Evolutionary conservation across 768 basidiomycete species (phyloP).

Genomic region (Termitomyces sp.): DNA sequence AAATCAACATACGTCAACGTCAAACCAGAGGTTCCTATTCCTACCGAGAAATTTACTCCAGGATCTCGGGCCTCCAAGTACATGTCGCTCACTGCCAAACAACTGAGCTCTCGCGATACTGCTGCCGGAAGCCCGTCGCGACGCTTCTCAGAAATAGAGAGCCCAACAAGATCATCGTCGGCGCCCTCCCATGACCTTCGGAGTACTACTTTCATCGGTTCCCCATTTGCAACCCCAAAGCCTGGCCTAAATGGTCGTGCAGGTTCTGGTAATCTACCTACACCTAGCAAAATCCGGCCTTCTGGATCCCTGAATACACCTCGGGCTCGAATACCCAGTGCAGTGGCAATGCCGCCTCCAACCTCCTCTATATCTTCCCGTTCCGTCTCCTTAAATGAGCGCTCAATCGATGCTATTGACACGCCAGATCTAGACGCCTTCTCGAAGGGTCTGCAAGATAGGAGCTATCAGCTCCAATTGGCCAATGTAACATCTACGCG

Average conservation of each 20-base stretch:
- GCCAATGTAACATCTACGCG: constrained; percentile 23
- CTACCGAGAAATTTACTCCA: constrained; percentile 54
- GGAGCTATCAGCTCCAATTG: constrained; percentile 36
- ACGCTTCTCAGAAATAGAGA: constrained; percentile 14
- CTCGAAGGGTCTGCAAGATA: constrained; percentile 24
- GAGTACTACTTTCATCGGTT: constrained; percentile 38
- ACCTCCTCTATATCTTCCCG: constrained; percentile 49
- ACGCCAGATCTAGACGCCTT: constrained; percentile 28
- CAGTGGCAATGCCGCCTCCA: constrained; percentile 79
- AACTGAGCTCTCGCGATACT: constrained; percentile 49
- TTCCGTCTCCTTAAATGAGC: constrained; percentile 32
- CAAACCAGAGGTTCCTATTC: constrained; percentile 24
- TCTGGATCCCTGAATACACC: constrained; percentile 43
- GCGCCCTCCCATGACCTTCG: constrained; percentile 30
- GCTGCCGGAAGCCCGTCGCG: constrained; percentile 26
- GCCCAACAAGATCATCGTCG: constrained; percentile 21
- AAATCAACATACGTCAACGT: constrained; percentile 27
- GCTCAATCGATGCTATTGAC: constrained; percentile 6
- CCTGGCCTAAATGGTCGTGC: constrained; percentile 32
- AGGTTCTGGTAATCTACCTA: constrained; percentile 27
- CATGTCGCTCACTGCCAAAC: constrained; percentile 77
- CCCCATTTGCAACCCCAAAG: constrained; percentile 68
- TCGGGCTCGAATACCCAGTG: constrained; percentile 61
- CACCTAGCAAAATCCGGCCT: constrained; percentile 28
- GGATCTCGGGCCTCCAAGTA: constrained; percentile 86